Base-by-base conservation (phyloP, 441 rosid species). In the Bocquillonia castaneifolia region DNA sequence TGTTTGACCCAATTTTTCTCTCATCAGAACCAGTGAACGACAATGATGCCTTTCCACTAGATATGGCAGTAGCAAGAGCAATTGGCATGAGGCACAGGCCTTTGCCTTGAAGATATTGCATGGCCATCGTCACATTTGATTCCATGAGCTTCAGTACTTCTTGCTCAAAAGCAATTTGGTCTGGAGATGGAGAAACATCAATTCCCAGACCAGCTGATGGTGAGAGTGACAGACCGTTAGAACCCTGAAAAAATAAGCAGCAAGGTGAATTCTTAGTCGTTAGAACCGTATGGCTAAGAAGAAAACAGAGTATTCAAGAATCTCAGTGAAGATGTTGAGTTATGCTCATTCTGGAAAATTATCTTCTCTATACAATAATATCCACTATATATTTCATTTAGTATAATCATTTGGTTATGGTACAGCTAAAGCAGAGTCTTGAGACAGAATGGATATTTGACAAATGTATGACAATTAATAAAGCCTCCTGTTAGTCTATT, bases 1-100 rank as follows among this genome's bases (percentile, higher is more conserved):
- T 65, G 34, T 32, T 55, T 29, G 29, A 29, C 39, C 67, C 61
- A 34, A 59, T 9, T 53, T 55, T 67, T 47, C 71, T 64, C 58
- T 70, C 78, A 9, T 73, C 72, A 1, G 72, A 64, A 54, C 53
- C 61, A 20, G 3, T 6, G 54, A 64, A 32, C 0, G 76, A 29
- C 1, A 77, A 36, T 3, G 78, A 66, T 47, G 79, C 68, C 72
- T 80, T 84, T 26, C 70, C 80, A 20, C 57, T 59, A 45, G 85
- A 69, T 58, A 83, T 83, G 58, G 86, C 78, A 7, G 74, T 22
- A 29, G 88, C 85, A 0, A 82, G 78, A 50, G 85, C 73, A 10
- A 80, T 72, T 6, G 88, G 86, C 85, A 86, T 83, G 70, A 83
- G 86, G 79, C 86, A 86, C 37, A 85, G 79, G 28, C 88, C 90